Percentiles rank a stretch among this genome's conserved stretches.
Conservation (phyloP, 306 rosid genomes). For the Lablab purpureus region DNA sequence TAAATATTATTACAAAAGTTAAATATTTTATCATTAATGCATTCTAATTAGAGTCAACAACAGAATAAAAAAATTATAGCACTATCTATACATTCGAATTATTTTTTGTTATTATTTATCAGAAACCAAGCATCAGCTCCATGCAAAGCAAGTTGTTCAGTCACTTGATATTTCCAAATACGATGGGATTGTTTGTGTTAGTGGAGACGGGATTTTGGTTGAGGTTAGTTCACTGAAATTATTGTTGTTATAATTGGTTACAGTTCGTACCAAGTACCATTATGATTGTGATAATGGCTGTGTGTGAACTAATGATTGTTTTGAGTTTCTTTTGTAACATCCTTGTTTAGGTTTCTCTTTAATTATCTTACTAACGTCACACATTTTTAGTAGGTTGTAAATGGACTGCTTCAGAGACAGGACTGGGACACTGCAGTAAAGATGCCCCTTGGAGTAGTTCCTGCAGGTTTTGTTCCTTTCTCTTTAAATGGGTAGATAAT, state of each 20-base stretch:
- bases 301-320: neutral
- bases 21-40: neutral
- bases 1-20: neutral
- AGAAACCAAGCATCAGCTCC: conserved; percentile 79
- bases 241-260: neutral
- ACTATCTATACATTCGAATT: neutral
- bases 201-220: conserved; percentile 87
- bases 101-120: conserved; percentile 12
- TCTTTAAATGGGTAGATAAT: neutral
- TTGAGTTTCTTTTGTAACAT: neutral
- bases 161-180: conserved; percentile 63
- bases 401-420: conserved; percentile 77
- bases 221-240: conserved; percentile 54
- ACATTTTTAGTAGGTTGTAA: conserved; percentile 73
- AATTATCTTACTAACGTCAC: conserved; percentile 48
- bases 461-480: conserved; percentile 64
- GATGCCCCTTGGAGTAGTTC: conserved; percentile 81
- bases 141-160: conserved; percentile 74
- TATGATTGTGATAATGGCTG: neutral
- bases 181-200: conserved; percentile 81
- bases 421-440: conserved; percentile 82
- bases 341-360: conserved; percentile 8
- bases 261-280: neutral
- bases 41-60: neutral
- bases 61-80: neutral